Conservation (phyloP, 805 yeast species). For the Candida parachauliodes region DNA sequence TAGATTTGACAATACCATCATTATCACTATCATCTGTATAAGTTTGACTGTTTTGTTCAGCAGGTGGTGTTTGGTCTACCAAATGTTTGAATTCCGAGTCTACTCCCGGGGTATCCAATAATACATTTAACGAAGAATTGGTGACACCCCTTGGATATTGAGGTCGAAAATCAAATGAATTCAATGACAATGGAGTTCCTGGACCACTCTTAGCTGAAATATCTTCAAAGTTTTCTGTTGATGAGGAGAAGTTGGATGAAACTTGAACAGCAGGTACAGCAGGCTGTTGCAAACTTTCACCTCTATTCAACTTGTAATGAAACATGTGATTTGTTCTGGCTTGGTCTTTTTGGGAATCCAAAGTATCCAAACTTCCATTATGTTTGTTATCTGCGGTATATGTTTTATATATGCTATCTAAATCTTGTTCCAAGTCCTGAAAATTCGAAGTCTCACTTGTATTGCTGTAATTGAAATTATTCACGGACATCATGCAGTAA, state of each 20-base stretch:
- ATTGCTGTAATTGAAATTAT: slow-evolving; percentile 1
- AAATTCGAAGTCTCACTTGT: slow-evolving; percentile 11
- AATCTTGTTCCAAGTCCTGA: slow-evolving; percentile 19
- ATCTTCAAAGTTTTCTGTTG: slow-evolving; percentile 5
- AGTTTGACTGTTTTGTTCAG: slow-evolving; percentile 5
- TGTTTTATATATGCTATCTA: slow-evolving; percentile 23
- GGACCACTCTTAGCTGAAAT: slow-evolving; percentile 23
- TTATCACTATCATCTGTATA: not conserved
- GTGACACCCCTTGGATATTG: slow-evolving; percentile 23
- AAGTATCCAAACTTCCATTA: slow-evolving; percentile 22
- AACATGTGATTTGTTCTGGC: slow-evolving; percentile 11
- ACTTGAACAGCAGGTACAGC: slow-evolving; percentile 16
- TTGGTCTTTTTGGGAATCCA: slow-evolving; percentile 22
- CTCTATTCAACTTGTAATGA: slow-evolving; percentile 1
- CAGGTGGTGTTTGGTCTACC: slow-evolving; percentile 12
- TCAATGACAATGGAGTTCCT: slow-evolving; percentile 25
- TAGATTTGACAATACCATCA: slow-evolving; percentile 9
- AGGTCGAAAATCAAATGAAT: slow-evolving; percentile 31
- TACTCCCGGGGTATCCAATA: slow-evolving; percentile 26
- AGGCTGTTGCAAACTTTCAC: not conserved
- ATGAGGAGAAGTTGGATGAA: slow-evolving; percentile 21
- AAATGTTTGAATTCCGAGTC: slow-evolving; percentile 19
- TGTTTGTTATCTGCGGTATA: slow-evolving; percentile 11
- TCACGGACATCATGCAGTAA: slow-evolving; percentile 3
- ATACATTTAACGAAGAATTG: slow-evolving; percentile 34